Percentiles rank a stretch among this genome's conserved stretches.
These are phyloP conservation scores for Starmerella apis DNA, from an alignment of 805 yeast genomes.

Conservation along the genomic window DNA sequence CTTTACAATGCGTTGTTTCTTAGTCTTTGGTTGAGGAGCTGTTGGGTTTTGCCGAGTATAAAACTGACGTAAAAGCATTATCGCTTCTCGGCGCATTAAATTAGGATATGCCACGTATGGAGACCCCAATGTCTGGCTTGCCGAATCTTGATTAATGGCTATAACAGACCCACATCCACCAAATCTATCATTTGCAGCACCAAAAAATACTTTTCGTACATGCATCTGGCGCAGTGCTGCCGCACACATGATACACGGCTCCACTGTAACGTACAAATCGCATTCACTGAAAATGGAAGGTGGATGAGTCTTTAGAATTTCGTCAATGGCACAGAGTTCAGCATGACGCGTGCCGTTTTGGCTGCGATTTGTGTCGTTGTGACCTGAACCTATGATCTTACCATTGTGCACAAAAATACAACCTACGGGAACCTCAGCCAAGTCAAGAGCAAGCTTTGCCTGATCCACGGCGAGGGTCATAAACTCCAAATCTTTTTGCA, in stretches of 20 bases:
- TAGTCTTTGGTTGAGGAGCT: constrained; percentile 72
- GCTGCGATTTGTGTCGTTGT: constrained; percentile 76
- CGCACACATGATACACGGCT: constrained; percentile 98
- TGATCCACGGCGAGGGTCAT: constrained; percentile 34
- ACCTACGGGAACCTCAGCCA: constrained; percentile 78
- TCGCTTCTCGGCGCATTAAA: constrained; percentile 67
- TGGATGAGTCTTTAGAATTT: constrained; percentile 35
- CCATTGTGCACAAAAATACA: constrained; percentile 54
- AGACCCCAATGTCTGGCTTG: constrained; percentile 24
- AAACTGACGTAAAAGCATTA: constrained; percentile 67
- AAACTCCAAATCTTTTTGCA: constrained; percentile 25
- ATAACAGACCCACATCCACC: constrained; percentile 94
- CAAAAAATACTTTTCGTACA: constrained; percentile 65
- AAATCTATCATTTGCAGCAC: constrained; percentile 89
- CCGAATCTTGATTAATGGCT: constrained; percentile 41
- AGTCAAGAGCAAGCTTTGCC: constrained; percentile 54
- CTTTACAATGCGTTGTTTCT: constrained; percentile 47
- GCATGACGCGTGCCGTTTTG: constrained; percentile 87
- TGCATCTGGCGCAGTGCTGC: constrained; percentile 75
- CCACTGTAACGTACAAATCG: constrained; percentile 84
- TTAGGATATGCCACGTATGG: constrained; percentile 65
- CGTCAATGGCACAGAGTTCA: constrained; percentile 70
- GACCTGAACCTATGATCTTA: constrained; percentile 59
- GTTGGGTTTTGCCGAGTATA: constrained; percentile 74
- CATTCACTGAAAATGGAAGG: constrained; percentile 39